Base-by-base conservation (phyloP, 352 stramenopile species). In the Phytophthora hibernalis region DNA sequence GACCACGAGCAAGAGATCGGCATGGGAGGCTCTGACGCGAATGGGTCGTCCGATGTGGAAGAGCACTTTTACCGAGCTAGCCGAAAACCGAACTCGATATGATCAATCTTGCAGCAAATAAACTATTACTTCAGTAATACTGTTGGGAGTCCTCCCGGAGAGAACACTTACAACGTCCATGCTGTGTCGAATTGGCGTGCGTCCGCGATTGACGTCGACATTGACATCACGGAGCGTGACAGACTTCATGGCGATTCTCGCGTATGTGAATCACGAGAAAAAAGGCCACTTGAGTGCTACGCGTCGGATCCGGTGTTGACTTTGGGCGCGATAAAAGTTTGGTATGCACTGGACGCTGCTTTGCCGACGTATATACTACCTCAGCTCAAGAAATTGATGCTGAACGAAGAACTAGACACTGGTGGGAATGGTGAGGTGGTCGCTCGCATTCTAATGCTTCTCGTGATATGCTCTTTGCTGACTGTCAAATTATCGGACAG, bases 41-140 rank as follows among this genome's bases (percentile, higher is more conserved):
- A 58, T 65, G 57, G 57, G 48, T 18, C 57, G 57, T 45, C 57
- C 57, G 18, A 58, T 58, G 57, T 65, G 57, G 57, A 37, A 10
- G 37, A 44, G 16, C 15, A 44, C n/a, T 20, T 44, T 44, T 16
- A 43, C 1, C 12, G 11, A 8, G 2, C 0, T 2, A 43, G 15
- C 5, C 5, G 2, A n/a, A 42, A 18, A 1, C 11, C 13, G 13
- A 16, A 15, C 40, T 18, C 5, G 26, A 57, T 3, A 35, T 57
- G 15, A 3, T 47, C 9, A 21, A 6, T 10, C 20, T 65, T 15
- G 47, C 57, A 35, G 57, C 56, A 28, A 52, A 28, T 44, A 65
- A 58, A 20, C 18, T 65, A 26, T 15, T 65, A 20, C 24, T 65
- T 9, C 47, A 37, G 6, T 4, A 24, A 13, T 7, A n/a, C n/a